Evolutionary conservation across 257 asterid genomes (phyloP).

Genomic region (Capsicum baccatum): DNA sequence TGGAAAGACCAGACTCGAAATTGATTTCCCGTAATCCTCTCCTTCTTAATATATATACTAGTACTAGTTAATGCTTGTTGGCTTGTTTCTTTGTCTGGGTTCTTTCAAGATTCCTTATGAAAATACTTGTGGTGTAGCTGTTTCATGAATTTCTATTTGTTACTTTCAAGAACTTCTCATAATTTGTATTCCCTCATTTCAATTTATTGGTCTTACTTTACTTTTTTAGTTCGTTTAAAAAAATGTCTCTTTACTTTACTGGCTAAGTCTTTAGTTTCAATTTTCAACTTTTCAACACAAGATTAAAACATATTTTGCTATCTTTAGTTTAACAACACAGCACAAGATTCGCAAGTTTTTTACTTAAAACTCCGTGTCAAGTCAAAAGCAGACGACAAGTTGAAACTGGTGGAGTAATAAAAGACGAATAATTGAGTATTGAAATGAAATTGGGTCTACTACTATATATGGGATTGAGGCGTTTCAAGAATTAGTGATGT

Average conservation of each 20-base stretch:
- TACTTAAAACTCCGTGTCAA: too few species aligned
- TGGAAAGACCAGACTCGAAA: slow-evolving; percentile 79
- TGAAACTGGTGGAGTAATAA: too few species aligned
- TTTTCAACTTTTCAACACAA: too few species aligned
- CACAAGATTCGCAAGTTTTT: too few species aligned
- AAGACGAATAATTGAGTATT: background rate
- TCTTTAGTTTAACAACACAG: too few species aligned
- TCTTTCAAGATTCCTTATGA: background rate
- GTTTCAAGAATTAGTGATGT: background rate
- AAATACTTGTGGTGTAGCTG: background rate
- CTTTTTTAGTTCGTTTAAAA: too few species aligned
- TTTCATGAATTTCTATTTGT: background rate
- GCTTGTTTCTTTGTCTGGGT: background rate
- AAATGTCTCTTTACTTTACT: too few species aligned
- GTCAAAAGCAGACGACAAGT: too few species aligned
- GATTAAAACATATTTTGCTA: too few species aligned
- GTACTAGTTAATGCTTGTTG: background rate
- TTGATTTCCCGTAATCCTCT: slow-evolving; percentile 80
- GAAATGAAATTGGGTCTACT: background rate
- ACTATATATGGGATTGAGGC: too few species aligned
- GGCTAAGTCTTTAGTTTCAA: too few species aligned
- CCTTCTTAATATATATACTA: background rate
- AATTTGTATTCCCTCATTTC: background rate
- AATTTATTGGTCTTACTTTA: too few species aligned
- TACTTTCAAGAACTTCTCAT: background rate